phyloP scores from a whole-genome alignment of 2,329 filamentous ascomycete species.

The Parafenestella ontariensis region DNA sequence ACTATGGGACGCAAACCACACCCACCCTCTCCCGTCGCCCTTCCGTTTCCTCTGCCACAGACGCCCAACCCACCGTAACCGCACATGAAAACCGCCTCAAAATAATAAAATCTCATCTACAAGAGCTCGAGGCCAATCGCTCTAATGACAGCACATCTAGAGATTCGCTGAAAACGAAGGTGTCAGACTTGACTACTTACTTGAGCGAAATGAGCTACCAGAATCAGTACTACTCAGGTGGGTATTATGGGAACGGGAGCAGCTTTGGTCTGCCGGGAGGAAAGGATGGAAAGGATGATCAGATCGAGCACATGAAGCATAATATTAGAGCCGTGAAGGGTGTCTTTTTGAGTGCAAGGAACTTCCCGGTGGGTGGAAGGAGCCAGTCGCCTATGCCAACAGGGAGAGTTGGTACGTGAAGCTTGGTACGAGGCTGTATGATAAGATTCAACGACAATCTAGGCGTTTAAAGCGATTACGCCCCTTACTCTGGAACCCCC shows the following conservation, averaged over 20 bases:
- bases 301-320: constrained; percentile 74
- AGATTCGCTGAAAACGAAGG: constrained; percentile 56
- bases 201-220: constrained; percentile 58
- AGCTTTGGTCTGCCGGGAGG: constrained; percentile 38
- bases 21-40: constrained; percentile 55
- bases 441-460: not conserved
- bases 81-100: constrained; percentile 56
- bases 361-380: constrained; percentile 61
- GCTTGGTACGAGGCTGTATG: not conserved
- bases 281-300: constrained; percentile 69
- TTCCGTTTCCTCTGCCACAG: constrained; percentile 29
- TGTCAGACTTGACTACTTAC: constrained; percentile 67
- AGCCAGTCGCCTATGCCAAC: constrained; percentile 25
- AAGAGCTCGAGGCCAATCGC: constrained; percentile 58
- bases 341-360: constrained; percentile 75
- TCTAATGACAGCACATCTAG: constrained; percentile 60
- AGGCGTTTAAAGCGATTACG: not conserved
- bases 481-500: not conserved
- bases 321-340: constrained; percentile 83
- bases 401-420: constrained; percentile 26
- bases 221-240: constrained; percentile 51
- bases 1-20: constrained; percentile 80
- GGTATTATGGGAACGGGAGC: constrained; percentile 42
- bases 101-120: constrained; percentile 60
- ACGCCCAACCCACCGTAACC: constrained; percentile 38